A percentile compares a stretch with the other conserved stretches of the same genome.
phyloP scores from a whole-genome alignment of 2,329 filamentous ascomycete genomes.

The Xylaria hypoxylon region DNA sequence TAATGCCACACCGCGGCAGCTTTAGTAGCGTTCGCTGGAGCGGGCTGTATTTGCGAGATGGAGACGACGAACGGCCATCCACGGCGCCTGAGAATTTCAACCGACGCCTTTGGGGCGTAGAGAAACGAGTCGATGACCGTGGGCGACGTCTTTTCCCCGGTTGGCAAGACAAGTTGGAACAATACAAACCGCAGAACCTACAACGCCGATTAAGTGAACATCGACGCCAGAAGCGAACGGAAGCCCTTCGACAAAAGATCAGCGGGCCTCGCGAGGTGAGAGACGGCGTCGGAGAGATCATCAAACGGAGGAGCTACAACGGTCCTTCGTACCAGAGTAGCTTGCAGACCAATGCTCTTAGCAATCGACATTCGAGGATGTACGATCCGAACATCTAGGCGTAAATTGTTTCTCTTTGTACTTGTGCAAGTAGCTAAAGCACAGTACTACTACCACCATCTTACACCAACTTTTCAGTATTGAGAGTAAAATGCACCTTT shows the following conservation, averaged over 20 bases:
- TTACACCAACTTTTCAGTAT: neutral
- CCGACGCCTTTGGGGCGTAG: constrained; percentile 47
- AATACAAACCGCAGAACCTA: constrained; percentile 62
- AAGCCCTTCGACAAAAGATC: constrained; percentile 70
- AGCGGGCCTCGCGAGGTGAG: constrained; percentile 69
- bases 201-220: constrained; percentile 68
- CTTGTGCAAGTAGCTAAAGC: neutral
- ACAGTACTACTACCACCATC: neutral
- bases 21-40: constrained; percentile 52
- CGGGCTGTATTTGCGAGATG: constrained; percentile 41
- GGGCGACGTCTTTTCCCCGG: constrained; percentile 51
- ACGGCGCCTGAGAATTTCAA: constrained; percentile 51
- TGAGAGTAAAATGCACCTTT: constrained; percentile 11
- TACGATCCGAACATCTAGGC: constrained; percentile 16
- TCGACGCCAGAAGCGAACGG: constrained; percentile 67
- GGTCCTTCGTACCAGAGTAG: constrained; percentile 50
- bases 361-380: constrained; percentile 9
- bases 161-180: constrained; percentile 63
- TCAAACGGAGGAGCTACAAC: constrained; percentile 59
- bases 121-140: constrained; percentile 50
- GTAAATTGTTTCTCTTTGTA: neutral
- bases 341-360: constrained; percentile 1
- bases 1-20: constrained; percentile 66
- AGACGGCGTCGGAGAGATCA: constrained; percentile 69
- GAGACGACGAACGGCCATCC: constrained; percentile 51